Percentiles rank a stretch among this genome's conserved stretches.
Evolutionary conservation across 352 stramenopile genomes (phyloP).

Genomic region (Plasmopara muralis): DNA sequence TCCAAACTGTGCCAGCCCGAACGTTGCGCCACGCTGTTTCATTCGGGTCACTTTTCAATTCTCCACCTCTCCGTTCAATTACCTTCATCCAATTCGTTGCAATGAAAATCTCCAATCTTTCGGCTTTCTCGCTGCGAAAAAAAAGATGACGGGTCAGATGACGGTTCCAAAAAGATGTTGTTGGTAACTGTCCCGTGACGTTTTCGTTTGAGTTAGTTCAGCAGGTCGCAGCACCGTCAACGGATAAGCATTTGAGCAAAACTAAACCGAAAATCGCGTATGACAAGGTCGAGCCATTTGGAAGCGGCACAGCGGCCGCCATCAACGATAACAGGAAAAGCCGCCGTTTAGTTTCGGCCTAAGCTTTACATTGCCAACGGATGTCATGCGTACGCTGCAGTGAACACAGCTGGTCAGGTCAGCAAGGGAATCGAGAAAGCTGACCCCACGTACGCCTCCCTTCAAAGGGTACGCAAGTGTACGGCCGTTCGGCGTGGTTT

Average conservation of each 20-base stretch:
- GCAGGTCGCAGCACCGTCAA: slow-evolving; percentile 2
- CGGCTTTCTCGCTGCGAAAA: slow-evolving; percentile 2
- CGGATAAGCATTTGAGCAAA: neutral
- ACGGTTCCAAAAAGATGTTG: no score
- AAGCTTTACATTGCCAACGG: slow-evolving; percentile 8
- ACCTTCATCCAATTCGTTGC: neutral
- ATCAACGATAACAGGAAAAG: slow-evolving; percentile 9
- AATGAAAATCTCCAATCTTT: slow-evolving; percentile 7
- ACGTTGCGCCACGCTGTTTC: no score
- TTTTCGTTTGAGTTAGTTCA: neutral
- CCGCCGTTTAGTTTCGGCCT: slow-evolving; percentile 12
- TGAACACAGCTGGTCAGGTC: slow-evolving; percentile 13
- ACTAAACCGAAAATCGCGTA: slow-evolving; percentile 6
- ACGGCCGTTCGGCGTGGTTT: slow-evolving; percentile 16
- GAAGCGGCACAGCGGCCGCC: slow-evolving; percentile 6
- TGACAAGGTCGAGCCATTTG: slow-evolving; percentile 9
- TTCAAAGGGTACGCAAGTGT: slow-evolving; percentile 11
- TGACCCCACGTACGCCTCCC: slow-evolving; percentile 3
- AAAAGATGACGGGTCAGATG: slow-evolving; percentile 3
- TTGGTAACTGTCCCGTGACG: slow-evolving; percentile 6
- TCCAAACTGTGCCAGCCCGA: no score
- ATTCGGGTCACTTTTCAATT: slow-evolving; percentile 8
- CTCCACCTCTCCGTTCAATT: neutral
- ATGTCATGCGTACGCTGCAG: slow-evolving; percentile 15
- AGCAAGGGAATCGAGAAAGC: slow-evolving; percentile 7